phyloP scores from a whole-genome alignment of 177 flowering plant genomes.

The Tripterygium wilfordii region DNA sequence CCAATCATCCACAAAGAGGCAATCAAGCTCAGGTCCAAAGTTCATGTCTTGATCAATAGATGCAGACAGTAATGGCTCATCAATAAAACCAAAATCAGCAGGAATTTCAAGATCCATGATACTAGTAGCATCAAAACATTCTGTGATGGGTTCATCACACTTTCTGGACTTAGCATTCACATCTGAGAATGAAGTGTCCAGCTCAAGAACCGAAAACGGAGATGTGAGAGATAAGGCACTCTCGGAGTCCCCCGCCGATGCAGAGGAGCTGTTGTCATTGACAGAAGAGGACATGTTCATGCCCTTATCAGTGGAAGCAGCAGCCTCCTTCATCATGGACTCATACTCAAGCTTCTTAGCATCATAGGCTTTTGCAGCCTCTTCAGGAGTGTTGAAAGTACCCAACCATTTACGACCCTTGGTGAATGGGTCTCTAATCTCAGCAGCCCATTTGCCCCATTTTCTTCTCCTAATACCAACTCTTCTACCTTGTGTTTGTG shows the following conservation, averaged over 20 bases:
- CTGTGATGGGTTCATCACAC: no score
- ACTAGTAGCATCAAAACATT: not conserved
- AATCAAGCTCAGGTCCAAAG: constrained; percentile 36
- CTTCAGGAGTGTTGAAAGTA: constrained; percentile 72
- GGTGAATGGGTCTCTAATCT: constrained; percentile 71
- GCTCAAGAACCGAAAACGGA: constrained; percentile 41
- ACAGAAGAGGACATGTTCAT: constrained; percentile 12
- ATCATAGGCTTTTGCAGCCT: constrained; percentile 70
- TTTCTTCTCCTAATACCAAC: constrained; percentile 72
- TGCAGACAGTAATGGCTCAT: constrained; percentile 15
- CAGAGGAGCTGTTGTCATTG: no score
- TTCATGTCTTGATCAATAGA: constrained; percentile 19
- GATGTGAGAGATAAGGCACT: constrained; percentile 34
- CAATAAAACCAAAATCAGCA: constrained; percentile 11
- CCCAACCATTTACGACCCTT: constrained; percentile 74
- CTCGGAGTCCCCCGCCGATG: no score
- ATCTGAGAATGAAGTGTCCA: constrained; percentile 21
- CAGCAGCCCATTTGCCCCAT: constrained; percentile 99
- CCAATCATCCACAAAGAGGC: constrained; percentile 33
- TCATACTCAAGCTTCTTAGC: constrained; percentile 40
- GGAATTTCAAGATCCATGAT: constrained; percentile 17
- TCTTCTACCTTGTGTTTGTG: no score
- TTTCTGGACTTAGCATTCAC: not conserved
- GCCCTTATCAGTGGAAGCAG: constrained; percentile 9
- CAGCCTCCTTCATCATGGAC: constrained; percentile 7